Percentiles rank a stretch among this genome's conserved stretches.
These are phyloP conservation scores for Kalanchoe fedtschenkoi DNA, from an alignment of 164 flowering plant species.

Conservation along the genomic window DNA sequence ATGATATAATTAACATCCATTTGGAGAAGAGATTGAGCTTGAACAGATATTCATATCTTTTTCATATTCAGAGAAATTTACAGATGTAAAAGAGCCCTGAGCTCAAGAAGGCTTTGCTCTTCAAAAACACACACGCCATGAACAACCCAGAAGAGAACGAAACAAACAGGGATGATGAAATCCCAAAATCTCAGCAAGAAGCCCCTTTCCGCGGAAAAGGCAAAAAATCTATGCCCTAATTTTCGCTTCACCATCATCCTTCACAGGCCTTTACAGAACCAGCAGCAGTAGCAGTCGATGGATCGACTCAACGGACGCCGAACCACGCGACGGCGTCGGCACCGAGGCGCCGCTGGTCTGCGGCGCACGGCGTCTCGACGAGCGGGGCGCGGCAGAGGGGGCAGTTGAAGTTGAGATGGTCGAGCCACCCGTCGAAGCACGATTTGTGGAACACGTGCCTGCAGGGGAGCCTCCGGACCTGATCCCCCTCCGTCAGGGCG, in stretches of 20 bases:
- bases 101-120: neutral
- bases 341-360: conserved; percentile 18
- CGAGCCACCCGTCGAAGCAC: conserved; percentile 77
- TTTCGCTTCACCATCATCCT: neutral
- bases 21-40: neutral
- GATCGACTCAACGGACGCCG: conserved; percentile 1
- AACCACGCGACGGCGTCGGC: conserved; percentile 2
- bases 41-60: neutral
- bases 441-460: conserved; percentile 62
- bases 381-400: conserved; percentile 65
- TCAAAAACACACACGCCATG: neutral
- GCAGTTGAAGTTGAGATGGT: conserved; percentile 48
- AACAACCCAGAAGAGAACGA: neutral
- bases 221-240: neutral
- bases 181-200: neutral
- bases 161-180: neutral
- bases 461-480: conserved; percentile 52
- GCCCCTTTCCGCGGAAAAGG: neutral
- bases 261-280: no score
- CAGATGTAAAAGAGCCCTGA: neutral
- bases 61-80: neutral
- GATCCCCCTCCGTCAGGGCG: conserved; percentile 44
- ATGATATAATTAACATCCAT: no score
- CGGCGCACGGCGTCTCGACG: conserved; percentile 17
- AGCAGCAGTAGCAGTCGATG: neutral